Base-by-base conservation (phyloP, 768 basidiomycete genomes). In the Mycena rosella region DNA sequence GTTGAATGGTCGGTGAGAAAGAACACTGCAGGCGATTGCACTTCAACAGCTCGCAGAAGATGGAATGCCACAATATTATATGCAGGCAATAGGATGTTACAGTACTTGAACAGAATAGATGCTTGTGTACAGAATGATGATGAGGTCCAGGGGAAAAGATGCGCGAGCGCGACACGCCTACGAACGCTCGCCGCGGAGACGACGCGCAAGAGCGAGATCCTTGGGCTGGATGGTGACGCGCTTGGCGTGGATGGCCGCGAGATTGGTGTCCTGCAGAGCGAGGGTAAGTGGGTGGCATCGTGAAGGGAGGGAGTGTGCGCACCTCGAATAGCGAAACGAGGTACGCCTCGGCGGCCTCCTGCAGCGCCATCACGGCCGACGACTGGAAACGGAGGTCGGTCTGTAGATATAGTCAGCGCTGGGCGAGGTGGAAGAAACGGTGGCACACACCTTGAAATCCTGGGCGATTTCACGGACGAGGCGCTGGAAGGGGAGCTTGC, bases 211-310 rank as follows among this genome's bases (percentile, higher is more conserved):
- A 68, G 91, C 89, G 69, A 96, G 89, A 71, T 96, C 94, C 36
- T 88, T 86, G 62, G 91, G 89, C 90, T 94, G 93, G 73, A 95
- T 90, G 17, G 94, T 96, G 15, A 95, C 93, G 49, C 94, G 88
- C 78, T 93, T 94, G 10, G 93, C 94, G 71, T 95, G 94, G 63
- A 95, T 88, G 2, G 94, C 92, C 63, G 92, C 94, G 20, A 93
- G 79, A 71, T 93, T 92, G 44, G 90, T 91, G 71, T 75, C 75
- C 58, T 32, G 40, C 49, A 24, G 29, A 4, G 38, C 5, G 47
- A 8, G 18, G 24, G 27, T 47, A 18, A 63, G 51, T 6, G 30
- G n/a, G 32, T 59, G 53, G 60, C 58, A 57, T 47, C 36, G 6
- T 20, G 91, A 92, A 74, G 27, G 27, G 10, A 26, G 34, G 36